Base-by-base conservation (phyloP, 176 grass and related monocot species). In the Oryza punctata region DNA sequence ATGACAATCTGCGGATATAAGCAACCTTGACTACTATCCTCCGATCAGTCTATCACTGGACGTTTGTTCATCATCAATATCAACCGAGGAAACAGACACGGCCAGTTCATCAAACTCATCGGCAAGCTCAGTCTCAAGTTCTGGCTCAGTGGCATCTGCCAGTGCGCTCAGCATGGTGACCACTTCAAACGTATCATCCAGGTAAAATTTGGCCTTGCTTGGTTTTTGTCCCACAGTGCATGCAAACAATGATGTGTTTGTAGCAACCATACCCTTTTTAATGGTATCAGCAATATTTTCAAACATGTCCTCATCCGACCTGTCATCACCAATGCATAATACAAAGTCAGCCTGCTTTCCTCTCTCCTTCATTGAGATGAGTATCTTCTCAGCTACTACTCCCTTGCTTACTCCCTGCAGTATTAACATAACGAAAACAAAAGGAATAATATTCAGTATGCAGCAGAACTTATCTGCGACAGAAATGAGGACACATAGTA, bases 161-260 rank as follows among this genome's bases (percentile, higher is more conserved):
- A 98, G 82, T 41, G 82, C 69, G 10, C 88, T 85, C 44, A 98
- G 87, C 95, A 98, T 98, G 72, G 50, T 98, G 75, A 93, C 59
- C 23, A 98, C 95, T 72, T 98, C 95, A 44, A 74, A 89, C 35
- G 95, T 98, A 86, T 98, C 95, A 21, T 98, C 95, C 79, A 98
- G 83, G 86, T 98, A 98, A 79, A 95, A 98, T 86, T 91, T 98
- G n/a, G 92, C 95, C 78, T 95, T 98, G 89, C 95, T 98, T 27
- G 95, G 95, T 79, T 98, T 98, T 84, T 98, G 95, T 72, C 95
- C 95, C 11, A 98, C 95, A 0, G 95, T 98, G 87, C 95, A 98
- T 4, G 86, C 95, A 81, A 93, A 98, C 77, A 98, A 75, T 30
- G 84, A 61, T 24, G 95, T 91, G 69, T 86, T 87, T 80, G 88